phyloP scores from a whole-genome alignment of 164 flowering plant genomes.

The Vitis labrusca region DNA sequence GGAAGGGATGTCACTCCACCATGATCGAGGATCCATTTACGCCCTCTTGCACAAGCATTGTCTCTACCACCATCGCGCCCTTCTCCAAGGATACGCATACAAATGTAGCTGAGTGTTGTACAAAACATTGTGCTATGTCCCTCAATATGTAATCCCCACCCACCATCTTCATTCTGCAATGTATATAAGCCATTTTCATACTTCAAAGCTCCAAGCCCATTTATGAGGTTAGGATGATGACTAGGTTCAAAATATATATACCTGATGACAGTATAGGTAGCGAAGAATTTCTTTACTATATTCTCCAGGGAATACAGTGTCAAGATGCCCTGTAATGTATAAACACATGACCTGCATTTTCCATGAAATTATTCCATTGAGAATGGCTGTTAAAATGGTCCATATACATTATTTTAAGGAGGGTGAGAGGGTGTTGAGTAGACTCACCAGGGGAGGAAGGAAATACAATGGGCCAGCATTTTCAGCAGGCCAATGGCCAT shows the following conservation, averaged over 20 bases:
- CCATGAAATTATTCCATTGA: too few species aligned
- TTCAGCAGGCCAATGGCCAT: slow-evolving; percentile 74
- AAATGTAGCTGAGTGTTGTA: not conserved
- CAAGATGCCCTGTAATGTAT: slow-evolving; percentile 47
- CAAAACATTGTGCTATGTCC: too few species aligned
- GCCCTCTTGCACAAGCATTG: slow-evolving; percentile 16
- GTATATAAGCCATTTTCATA: too few species aligned
- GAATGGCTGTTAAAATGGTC: too few species aligned
- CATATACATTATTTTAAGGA: too few species aligned
- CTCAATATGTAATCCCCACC: too few species aligned
- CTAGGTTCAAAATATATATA: not conserved
- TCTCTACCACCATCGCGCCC: slow-evolving; percentile 27
- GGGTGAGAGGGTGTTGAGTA: too few species aligned
- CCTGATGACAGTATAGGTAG: slow-evolving; percentile 57
- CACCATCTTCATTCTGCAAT: too few species aligned
- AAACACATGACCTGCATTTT: slow-evolving; percentile 37
- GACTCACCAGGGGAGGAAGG: too few species aligned
- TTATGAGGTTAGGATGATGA: not conserved
- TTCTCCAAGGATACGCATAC: slow-evolving; percentile 28
- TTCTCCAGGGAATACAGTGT: slow-evolving; percentile 36
- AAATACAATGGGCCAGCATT: slow-evolving; percentile 53
- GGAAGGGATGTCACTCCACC: too few species aligned
- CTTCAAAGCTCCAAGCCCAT: too few species aligned
- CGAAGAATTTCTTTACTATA: slow-evolving; percentile 49
- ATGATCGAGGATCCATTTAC: too few species aligned